Base-by-base conservation (phyloP, 1,284 basidiomycete genomes). In the Ganoderma leucocontextum region DNA sequence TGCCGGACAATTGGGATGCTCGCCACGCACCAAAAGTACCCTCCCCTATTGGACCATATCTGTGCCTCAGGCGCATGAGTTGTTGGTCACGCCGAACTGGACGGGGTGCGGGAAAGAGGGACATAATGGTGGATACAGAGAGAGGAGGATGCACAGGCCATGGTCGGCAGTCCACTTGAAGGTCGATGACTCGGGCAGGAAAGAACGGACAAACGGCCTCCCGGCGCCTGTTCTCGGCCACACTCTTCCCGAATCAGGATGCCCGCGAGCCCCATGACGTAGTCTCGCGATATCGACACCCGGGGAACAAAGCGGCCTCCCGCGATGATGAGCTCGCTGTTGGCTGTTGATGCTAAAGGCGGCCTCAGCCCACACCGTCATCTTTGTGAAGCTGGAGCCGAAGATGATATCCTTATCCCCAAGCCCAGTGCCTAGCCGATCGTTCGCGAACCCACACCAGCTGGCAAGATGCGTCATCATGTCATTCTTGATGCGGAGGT, bases 331-430 rank as follows among this genome's bases (percentile, higher is more conserved):
- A 66, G 44, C 36, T 62, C 60, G 7, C 42, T 22, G 12, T 22
- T 52, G 4, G 19, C 44, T 60, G 36, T 15, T 52, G 42, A 22
- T 22, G 25, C 29, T 17, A 29, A 67, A 60, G 15, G 73, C 66
- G 1, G 68, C 69, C 19, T 63, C 65, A 4, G 67, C 66, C 71
- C 71, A 74, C 5, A 65, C 64, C 6, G 68, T 60, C n/a, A 71
- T 71, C 59, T 74, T 74, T 7, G 65, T 64, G 33, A 63, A 52
- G 5, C 71, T 71, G 15, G 68, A 66, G n/a, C 71, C 66, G 35
- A 74, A 64, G 52, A 74, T 59, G 57, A 74, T 66, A 33, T 74
- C 73, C 47, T 60, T 64, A 33, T 64, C 66, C 0, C 60, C 55
- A 19, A 67, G 66, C 1, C 47, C 66, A 29, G 63, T 63, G 1